These are phyloP conservation scores for Symbiotaphrina buchneri DNA, from an alignment of 495 filamentous ascomycete species.

Conservation along the genomic window DNA sequence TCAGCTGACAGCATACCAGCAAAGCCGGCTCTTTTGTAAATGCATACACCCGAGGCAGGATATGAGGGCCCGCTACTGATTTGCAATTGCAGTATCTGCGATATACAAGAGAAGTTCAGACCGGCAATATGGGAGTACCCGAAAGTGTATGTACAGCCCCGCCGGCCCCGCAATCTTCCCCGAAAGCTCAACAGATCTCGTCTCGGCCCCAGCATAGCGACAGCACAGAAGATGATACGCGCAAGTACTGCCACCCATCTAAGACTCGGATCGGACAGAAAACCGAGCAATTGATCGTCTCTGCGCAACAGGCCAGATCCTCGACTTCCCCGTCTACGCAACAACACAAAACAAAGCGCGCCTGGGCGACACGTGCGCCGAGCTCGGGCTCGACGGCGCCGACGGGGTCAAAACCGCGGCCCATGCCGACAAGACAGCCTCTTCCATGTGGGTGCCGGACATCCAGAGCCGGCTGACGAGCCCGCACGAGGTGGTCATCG, in stretches of 20 bases:
- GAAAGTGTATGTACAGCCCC: conserved; percentile 33
- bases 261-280: conserved; percentile 30
- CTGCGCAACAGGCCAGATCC: conserved; percentile 21
- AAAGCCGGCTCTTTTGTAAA: conserved; percentile 48
- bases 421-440: conserved; percentile 68
- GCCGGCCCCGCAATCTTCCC: conserved; percentile 1
- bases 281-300: conserved; percentile 10
- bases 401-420: conserved; percentile 11
- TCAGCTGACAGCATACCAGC: conserved; percentile 15
- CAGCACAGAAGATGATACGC: conserved; percentile 25
- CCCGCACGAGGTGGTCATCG: conserved; percentile 31
- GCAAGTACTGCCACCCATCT: conserved; percentile 18
- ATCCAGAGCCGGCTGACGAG: conserved; percentile 23
- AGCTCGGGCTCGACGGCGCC: conserved; percentile 24
- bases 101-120: conserved; percentile 88
- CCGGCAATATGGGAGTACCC: conserved; percentile 60
- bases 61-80: not conserved
- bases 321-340: conserved; percentile 56
- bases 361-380: conserved; percentile 56
- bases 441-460: conserved; percentile 50
- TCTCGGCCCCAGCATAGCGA: conserved; percentile 13
- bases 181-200: conserved; percentile 2
- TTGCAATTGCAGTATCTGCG: conserved; percentile 49
- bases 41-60: not conserved
- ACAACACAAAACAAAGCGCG: conserved; percentile 63